A percentile compares a stretch with the other conserved stretches of the same genome.
Evolutionary conservation across 345 rosid species (phyloP).

Genomic region (Citrus trifoliata): DNA sequence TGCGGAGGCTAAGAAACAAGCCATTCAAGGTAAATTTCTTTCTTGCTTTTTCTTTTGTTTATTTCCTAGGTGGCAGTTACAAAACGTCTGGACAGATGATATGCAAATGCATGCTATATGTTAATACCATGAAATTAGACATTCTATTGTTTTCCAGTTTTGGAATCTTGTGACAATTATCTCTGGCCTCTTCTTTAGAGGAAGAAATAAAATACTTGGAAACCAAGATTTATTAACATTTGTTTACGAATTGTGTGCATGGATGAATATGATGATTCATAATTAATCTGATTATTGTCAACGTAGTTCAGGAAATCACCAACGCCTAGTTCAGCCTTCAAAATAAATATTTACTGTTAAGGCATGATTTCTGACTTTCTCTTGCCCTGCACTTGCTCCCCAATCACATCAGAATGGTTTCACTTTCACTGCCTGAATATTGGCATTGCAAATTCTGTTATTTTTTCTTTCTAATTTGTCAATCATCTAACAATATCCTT

Average conservation of each 20-base stretch:
- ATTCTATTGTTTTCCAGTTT: background rate
- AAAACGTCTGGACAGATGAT: background rate
- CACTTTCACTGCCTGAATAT: background rate
- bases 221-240: background rate
- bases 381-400: background rate
- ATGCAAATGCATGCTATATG: background rate
- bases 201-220: background rate
- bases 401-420: background rate
- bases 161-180: background rate
- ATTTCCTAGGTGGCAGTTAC: background rate
- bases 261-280: background rate
- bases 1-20: conserved; percentile 64
- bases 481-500: background rate
- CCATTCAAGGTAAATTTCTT: conserved; percentile 50
- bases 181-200: background rate
- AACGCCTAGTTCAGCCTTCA: background rate
- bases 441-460: background rate
- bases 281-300: background rate
- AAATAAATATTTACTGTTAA: too few species aligned
- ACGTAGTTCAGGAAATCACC: background rate
- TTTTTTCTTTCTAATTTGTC: background rate
- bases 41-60: background rate
- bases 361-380: background rate
- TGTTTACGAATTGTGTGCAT: background rate
- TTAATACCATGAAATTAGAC: background rate